phyloP scores from a whole-genome alignment of 345 rosid genomes.

The Citrus glauca region DNA sequence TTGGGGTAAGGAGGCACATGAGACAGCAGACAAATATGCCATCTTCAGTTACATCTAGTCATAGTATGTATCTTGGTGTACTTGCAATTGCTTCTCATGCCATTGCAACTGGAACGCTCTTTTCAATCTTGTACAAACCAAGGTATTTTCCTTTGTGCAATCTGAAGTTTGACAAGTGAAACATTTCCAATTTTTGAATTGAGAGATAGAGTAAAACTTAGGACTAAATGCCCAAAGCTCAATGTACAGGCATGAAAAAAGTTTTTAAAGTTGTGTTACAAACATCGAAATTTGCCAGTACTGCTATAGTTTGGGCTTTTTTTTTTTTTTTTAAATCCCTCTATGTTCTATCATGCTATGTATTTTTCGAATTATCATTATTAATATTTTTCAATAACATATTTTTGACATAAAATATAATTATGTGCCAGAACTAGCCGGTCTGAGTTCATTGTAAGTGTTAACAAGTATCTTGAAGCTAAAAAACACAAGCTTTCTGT shows the following conservation, averaged over 20 bases:
- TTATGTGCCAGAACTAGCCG: conserved; percentile 74
- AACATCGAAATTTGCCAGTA: not conserved
- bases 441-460: conserved; percentile 92
- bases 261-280: not conserved
- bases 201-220: not conserved
- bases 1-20: no score
- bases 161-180: not conserved
- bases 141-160: conserved; percentile 39
- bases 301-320: not conserved
- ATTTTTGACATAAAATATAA: not conserved
- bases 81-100: no score
- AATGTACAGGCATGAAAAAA: not conserved
- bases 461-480: conserved; percentile 93
- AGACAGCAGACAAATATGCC: no score
- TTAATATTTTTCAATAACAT: not conserved
- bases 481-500: conserved; percentile 73
- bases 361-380: not conserved
- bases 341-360: not conserved
- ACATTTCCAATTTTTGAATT: not conserved
- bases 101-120: no score
- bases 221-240: not conserved
- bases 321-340: not conserved
- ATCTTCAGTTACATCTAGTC: no score
- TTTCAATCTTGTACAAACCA: conserved; percentile 98
- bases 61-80: no score